These are phyloP conservation scores for Solanum stenotomum DNA, from an alignment of 257 asterid species.

Conservation along the genomic window DNA sequence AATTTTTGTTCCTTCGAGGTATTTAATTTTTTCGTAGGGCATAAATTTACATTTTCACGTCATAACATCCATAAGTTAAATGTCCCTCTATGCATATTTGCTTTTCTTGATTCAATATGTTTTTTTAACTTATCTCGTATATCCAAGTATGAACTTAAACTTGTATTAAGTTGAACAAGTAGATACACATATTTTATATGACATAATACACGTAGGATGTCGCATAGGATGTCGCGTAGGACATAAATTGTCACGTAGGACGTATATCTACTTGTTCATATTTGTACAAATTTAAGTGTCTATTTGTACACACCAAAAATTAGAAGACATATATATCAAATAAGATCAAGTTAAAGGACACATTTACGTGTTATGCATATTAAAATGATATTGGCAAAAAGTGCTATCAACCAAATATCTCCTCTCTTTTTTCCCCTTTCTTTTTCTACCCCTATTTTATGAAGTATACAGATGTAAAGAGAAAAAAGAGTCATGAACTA, in stretches of 20 bases:
- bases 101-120: no score
- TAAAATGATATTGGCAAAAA: background rate
- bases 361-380: accelerated
- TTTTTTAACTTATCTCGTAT: background rate
- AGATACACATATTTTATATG: accelerated
- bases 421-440: no score
- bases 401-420: background rate
- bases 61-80: no score
- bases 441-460: background rate
- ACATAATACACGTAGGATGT: background rate
- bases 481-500: background rate
- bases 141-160: background rate
- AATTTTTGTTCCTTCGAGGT: background rate
- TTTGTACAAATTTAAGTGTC: no score
- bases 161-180: background rate
- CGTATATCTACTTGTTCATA: no score
- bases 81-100: no score
- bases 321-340: no score
- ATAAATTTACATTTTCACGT: no score
- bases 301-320: accelerated
- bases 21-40: no score
- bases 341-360: no score
- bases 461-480: background rate
- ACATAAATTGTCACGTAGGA: no score
- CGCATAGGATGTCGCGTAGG: no score